These are phyloP conservation scores for Moesziomyces sp. DNA, from an alignment of 1,284 basidiomycete genomes.

Conservation along the genomic window DNA sequence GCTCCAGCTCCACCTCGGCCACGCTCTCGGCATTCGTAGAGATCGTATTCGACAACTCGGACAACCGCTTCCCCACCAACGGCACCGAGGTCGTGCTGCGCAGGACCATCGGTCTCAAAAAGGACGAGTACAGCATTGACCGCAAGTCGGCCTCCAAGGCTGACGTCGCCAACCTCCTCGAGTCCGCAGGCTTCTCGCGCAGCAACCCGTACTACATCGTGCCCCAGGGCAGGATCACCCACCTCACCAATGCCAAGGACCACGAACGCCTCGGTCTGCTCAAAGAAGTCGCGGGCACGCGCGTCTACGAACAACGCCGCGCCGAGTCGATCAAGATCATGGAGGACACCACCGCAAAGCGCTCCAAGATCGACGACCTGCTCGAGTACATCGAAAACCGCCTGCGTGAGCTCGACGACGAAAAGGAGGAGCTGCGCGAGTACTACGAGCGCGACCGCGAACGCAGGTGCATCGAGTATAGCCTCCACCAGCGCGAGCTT, in stretches of 20 bases:
- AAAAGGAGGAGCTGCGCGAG: slow-evolving; percentile 96
- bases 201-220: slow-evolving; percentile 99
- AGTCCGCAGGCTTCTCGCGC: slow-evolving; percentile 88
- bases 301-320: slow-evolving; percentile 95
- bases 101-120: slow-evolving; percentile 91
- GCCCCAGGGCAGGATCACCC: slow-evolving; percentile 96
- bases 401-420: slow-evolving; percentile 89
- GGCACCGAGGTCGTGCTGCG: slow-evolving; percentile 62
- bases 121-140: slow-evolving; percentile 98
- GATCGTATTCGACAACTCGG: slow-evolving; percentile 70
- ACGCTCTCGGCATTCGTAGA: slow-evolving; percentile 92
- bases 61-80: slow-evolving; percentile 78
- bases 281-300: slow-evolving; percentile 98
- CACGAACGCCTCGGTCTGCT: slow-evolving; percentile 89
- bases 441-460: slow-evolving; percentile 96
- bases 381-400: slow-evolving; percentile 91
- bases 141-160: slow-evolving; percentile 94
- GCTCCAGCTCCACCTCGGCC: slow-evolving; percentile 80
- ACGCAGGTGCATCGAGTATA: slow-evolving; percentile 92
- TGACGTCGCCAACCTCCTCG: slow-evolving; percentile 80
- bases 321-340: slow-evolving; percentile 93
- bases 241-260: slow-evolving; percentile 96
- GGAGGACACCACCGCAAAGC: slow-evolving; percentile 94
- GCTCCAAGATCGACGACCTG: slow-evolving; percentile 88
- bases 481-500: slow-evolving; percentile 88